These are phyloP conservation scores for Lathyrus aphaca DNA, from an alignment of 306 rosid species.

Conservation along the genomic window DNA sequence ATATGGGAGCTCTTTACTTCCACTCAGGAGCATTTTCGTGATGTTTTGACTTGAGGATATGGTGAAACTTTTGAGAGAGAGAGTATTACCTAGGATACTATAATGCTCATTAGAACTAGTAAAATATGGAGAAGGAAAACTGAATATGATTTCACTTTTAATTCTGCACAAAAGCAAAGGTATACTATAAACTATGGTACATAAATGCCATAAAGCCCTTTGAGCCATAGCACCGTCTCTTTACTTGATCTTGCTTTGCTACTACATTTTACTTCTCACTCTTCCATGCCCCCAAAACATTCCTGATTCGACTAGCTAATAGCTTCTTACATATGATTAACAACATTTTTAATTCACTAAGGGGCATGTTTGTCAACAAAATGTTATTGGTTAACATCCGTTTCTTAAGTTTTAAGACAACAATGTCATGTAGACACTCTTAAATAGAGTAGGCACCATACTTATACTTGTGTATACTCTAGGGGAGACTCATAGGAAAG, in stretches of 20 bases:
- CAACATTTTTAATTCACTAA: background rate
- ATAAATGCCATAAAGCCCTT: too few species aligned
- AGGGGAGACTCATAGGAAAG: background rate
- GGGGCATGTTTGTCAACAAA: background rate
- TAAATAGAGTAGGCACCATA: background rate
- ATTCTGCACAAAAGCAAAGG: too few species aligned
- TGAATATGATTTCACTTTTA: too few species aligned
- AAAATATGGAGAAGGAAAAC: too few species aligned
- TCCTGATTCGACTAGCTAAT: background rate
- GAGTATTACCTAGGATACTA: too few species aligned
- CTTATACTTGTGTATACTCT: background rate
- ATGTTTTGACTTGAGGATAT: background rate
- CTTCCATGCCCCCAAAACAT: background rate
- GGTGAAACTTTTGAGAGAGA: too few species aligned
- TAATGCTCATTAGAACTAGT: too few species aligned
- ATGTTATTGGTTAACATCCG: background rate
- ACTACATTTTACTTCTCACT: background rate
- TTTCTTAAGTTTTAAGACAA: background rate
- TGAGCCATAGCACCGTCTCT: too few species aligned
- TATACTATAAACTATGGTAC: too few species aligned
- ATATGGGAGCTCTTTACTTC: background rate
- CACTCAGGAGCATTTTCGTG: background rate
- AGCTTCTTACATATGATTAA: background rate
- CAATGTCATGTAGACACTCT: background rate
- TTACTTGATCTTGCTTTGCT: background rate